These are phyloP conservation scores for Pichia sp. DNA, from an alignment of 1,139 yeast species.

Conservation along the genomic window DNA sequence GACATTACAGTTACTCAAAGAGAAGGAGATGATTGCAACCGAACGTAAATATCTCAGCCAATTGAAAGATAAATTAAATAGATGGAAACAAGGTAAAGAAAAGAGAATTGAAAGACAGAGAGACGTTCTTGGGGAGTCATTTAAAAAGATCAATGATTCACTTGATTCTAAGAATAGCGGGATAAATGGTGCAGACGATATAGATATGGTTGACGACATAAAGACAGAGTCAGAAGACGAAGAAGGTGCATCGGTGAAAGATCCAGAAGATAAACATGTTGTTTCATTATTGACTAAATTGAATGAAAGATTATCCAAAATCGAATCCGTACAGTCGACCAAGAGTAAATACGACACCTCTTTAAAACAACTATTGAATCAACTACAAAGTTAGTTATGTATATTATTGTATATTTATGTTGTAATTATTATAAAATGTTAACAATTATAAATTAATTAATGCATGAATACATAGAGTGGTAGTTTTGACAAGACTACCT, in stretches of 20 bases:
- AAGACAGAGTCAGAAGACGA: constrained; percentile 4
- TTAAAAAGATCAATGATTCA: constrained; percentile 2
- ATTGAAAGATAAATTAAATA: constrained; percentile 17
- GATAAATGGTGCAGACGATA: constrained; percentile 13
- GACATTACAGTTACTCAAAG: constrained; percentile 22
- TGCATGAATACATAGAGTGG: constrained; percentile 23
- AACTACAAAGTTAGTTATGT: not conserved
- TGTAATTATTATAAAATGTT: not conserved
- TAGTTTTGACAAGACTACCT: constrained; percentile 12
- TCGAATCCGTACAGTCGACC: not conserved
- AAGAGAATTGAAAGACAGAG: constrained; percentile 12
- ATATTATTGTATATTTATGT: not conserved
- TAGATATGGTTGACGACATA: constrained; percentile 7
- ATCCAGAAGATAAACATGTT: not conserved
- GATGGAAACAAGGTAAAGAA: constrained; percentile 16
- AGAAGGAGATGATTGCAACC: constrained; percentile 19
- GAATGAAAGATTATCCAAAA: not conserved
- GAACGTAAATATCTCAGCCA: constrained; percentile 24
- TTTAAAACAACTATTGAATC: constrained; percentile 7
- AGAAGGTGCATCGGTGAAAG: constrained; percentile 1
- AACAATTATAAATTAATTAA: constrained; percentile 6
- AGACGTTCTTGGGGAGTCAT: constrained; percentile 5
- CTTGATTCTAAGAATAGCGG: constrained; percentile 11
- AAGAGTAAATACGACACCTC: constrained; percentile 1
- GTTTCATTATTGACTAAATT: not conserved